Percentiles rank a stretch among this genome's conserved stretches.
Conservation (phyloP, 345 rosid species). For the Arabidopsis arenosa region DNA sequence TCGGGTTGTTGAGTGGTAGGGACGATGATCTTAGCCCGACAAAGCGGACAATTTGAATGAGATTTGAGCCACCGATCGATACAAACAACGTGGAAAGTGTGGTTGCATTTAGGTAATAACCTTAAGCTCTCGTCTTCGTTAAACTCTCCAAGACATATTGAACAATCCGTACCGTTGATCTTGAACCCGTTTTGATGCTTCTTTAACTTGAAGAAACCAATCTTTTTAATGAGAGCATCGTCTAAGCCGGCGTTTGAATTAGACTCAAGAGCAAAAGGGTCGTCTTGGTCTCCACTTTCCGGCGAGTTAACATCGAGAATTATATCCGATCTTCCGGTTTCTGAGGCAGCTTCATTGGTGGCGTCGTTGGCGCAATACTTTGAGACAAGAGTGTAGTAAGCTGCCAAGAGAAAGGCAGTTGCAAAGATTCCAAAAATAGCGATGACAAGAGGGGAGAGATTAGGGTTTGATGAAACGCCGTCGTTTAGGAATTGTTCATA, state of each 20-base stretch:
- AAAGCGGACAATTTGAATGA: constrained; percentile 89
- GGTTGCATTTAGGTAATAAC: constrained; percentile 86
- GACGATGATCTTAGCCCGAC: constrained; percentile 69
- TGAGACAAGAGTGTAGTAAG: constrained; percentile 78
- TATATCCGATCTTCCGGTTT: constrained; percentile 41
- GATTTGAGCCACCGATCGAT: constrained; percentile 90
- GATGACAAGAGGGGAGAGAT: constrained; percentile 79
- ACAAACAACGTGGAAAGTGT: constrained; percentile 81
- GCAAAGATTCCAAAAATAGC: constrained; percentile 77
- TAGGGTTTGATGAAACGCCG: constrained; percentile 52
- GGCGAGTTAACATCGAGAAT: constrained; percentile 47
- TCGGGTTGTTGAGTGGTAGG: constrained; percentile 43
- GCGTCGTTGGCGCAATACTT: constrained; percentile 56
- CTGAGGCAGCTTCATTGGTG: constrained; percentile 38
- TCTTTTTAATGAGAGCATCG: constrained; percentile 73
- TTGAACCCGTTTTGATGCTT: constrained; percentile 49
- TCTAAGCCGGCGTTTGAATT: constrained; percentile 79
- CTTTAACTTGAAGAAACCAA: constrained; percentile 66
- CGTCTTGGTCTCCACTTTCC: constrained; percentile 46
- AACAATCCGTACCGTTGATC: constrained; percentile 73
- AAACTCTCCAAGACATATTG: constrained; percentile 90
- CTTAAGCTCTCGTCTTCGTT: constrained; percentile 74
- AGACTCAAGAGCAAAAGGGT: constrained; percentile 60
- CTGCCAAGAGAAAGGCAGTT: constrained; percentile 78
- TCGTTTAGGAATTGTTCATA: constrained; percentile 47